Conservation (phyloP, 2,329 filamentous ascomycete genomes). For the Camillea tinctor region DNA sequence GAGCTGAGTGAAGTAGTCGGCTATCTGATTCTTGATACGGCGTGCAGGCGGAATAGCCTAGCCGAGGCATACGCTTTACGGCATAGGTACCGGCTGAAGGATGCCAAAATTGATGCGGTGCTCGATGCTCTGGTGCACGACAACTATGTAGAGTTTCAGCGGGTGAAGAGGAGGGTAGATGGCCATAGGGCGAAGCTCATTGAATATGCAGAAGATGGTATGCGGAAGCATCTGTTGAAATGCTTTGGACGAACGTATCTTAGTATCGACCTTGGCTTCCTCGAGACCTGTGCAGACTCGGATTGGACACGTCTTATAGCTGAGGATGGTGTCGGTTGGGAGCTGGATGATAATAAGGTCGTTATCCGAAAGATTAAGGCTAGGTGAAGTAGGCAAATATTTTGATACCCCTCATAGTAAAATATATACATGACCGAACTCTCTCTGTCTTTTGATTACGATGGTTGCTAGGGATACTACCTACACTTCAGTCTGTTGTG, state of each 20-base stretch:
- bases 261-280: constrained; percentile 62
- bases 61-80: constrained; percentile 70
- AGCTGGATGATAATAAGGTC: constrained; percentile 69
- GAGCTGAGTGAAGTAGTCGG: constrained; percentile 77
- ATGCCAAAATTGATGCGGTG: constrained; percentile 66
- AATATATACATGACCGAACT: no score
- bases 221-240: constrained; percentile 77
- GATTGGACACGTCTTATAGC: constrained; percentile 71
- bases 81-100: constrained; percentile 58
- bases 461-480: not conserved
- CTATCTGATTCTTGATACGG: constrained; percentile 83
- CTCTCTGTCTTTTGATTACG: not conserved
- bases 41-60: constrained; percentile 77
- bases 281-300: constrained; percentile 67
- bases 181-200: constrained; percentile 77
- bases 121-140: constrained; percentile 73
- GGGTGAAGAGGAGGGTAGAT: constrained; percentile 69
- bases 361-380: constrained; percentile 65
- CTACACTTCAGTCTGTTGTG: no score
- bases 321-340: constrained; percentile 79
- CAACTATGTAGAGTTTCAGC: constrained; percentile 79
- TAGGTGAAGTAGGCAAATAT: constrained; percentile 29
- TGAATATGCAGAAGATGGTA: constrained; percentile 74
- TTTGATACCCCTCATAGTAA: constrained; percentile 27
- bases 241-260: constrained; percentile 83